Percentiles rank a stretch among this genome's conserved stretches.
phyloP scores from a whole-genome alignment of 2,329 filamentous ascomycete genomes.

The Plenodomus biglobosus region DNA sequence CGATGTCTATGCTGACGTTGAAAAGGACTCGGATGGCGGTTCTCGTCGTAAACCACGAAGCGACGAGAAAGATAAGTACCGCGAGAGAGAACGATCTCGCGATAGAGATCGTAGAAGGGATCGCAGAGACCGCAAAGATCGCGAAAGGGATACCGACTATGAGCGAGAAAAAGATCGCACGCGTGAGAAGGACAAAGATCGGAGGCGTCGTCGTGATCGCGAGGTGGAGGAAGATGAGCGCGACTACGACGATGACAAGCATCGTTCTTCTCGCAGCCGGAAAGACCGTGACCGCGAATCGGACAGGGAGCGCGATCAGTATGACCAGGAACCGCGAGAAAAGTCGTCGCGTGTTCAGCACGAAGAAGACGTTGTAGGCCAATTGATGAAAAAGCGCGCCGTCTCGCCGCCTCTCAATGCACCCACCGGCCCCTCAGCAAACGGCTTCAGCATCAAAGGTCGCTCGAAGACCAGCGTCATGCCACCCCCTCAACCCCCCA shows the following conservation, averaged over 20 bases:
- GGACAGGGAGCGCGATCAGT: conserved; percentile 38
- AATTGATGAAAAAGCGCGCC: conserved; percentile 33
- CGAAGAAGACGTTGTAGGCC: conserved; percentile 28
- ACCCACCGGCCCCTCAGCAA: conserved; percentile 43
- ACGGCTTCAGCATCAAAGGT: conserved; percentile 51
- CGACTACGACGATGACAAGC: conserved; percentile 43
- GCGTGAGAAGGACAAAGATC: conserved; percentile 44
- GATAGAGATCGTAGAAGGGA: conserved; percentile 40
- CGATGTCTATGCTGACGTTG: conserved; percentile 32
- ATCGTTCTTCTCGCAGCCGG: conserved; percentile 47
- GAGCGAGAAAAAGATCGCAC: conserved; percentile 38
- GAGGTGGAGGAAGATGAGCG: conserved; percentile 39
- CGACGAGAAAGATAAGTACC: conserved; percentile 41
- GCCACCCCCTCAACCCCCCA: conserved; percentile 42
- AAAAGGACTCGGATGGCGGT: conserved; percentile 30
- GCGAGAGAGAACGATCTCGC: conserved; percentile 28
- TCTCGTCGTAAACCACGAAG: conserved; percentile 43
- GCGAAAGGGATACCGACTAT: conserved; percentile 51
- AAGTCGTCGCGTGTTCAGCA: conserved; percentile 9
- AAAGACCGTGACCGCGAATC: conserved; percentile 48
- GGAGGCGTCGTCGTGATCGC: conserved; percentile 56
- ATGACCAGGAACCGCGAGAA: conserved; percentile 25
- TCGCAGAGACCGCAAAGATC: conserved; percentile 51
- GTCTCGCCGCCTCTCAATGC: conserved; percentile 39
- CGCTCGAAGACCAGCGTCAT: conserved; percentile 25